Conservation (phyloP, 2,329 filamentous ascomycete genomes). For the Pezicula neosporulosa region DNA sequence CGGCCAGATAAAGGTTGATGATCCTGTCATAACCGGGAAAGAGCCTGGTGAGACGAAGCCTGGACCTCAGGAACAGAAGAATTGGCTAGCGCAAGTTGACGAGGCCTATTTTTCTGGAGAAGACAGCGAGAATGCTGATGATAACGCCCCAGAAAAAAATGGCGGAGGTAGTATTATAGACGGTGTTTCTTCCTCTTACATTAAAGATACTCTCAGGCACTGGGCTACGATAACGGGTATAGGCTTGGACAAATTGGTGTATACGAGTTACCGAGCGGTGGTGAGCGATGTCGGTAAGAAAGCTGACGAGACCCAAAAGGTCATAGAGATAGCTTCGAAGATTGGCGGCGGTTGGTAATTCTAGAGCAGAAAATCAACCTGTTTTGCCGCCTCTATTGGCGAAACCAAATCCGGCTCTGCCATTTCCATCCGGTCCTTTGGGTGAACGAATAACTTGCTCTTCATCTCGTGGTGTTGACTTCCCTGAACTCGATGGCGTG, state of each 20-base stretch:
- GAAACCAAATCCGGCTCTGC: conserved; percentile 77
- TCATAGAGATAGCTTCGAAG: conserved; percentile 84
- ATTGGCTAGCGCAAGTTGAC: conserved; percentile 78
- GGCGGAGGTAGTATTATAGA: conserved; percentile 45
- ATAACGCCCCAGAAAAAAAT: conserved; percentile 19
- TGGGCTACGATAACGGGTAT: conserved; percentile 75
- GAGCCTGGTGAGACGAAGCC: conserved; percentile 50
- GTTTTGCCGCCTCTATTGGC: conserved; percentile 56
- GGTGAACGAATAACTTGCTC: conserved; percentile 71
- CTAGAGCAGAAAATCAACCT: conserved; percentile 36
- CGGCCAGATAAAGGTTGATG: conserved; percentile 88
- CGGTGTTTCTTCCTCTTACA: conserved; percentile 62
- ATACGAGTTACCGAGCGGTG: conserved; percentile 87
- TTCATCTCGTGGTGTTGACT: conserved; percentile 50
- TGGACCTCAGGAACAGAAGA: conserved; percentile 77
- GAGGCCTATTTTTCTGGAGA: conserved; percentile 86
- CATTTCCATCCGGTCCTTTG: conserved; percentile 72
- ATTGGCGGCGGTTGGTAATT: conserved; percentile 89
- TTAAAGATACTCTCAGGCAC: conserved; percentile 67
- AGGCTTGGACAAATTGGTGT: conserved; percentile 66
- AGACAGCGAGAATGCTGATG: conserved; percentile 35
- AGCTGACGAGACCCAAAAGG: conserved; percentile 69
- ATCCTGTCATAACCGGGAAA: conserved; percentile 58
- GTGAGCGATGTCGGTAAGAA: conserved; percentile 91
- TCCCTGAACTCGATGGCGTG: conserved; percentile 36